These are phyloP conservation scores for Apiospora rasikravindrae DNA, from an alignment of 2,329 filamentous ascomycete species.

Conservation along the genomic window DNA sequence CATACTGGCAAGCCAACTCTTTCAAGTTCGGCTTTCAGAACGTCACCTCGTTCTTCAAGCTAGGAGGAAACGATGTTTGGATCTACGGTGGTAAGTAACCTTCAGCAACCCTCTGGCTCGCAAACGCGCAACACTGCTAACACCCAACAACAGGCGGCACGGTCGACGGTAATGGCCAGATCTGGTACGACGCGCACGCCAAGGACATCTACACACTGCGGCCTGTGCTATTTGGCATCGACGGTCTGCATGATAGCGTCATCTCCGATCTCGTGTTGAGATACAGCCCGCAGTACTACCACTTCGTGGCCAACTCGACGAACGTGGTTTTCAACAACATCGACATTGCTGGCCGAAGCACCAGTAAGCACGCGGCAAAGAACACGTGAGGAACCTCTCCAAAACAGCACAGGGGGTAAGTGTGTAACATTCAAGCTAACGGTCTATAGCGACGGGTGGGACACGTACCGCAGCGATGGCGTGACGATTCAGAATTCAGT, in stretches of 20 bases:
- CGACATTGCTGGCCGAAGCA: slow-evolving; percentile 54
- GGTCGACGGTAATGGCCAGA: slow-evolving; percentile 68
- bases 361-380: slow-evolving; percentile 60
- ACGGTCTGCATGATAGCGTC: slow-evolving; percentile 61
- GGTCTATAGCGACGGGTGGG: slow-evolving; percentile 57
- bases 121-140: slow-evolving; percentile 19
- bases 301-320: slow-evolving; percentile 68
- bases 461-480: slow-evolving; percentile 65
- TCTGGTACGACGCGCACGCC: slow-evolving; percentile 68
- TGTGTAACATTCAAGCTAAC: not conserved
- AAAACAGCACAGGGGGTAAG: not conserved
- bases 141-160: slow-evolving; percentile 19
- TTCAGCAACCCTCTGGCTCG: not conserved
- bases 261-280: slow-evolving; percentile 65
- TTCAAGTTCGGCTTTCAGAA: slow-evolving; percentile 72
- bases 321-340: slow-evolving; percentile 69
- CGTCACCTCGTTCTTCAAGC: slow-evolving; percentile 57
- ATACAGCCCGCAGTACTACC: slow-evolving; percentile 67
- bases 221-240: slow-evolving; percentile 62
- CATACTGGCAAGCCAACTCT: slow-evolving; percentile 70
- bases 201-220: slow-evolving; percentile 49
- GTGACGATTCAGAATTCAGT: slow-evolving; percentile 71
- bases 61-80: slow-evolving; percentile 58
- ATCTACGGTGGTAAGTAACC: slow-evolving; percentile 62
- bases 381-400: slow-evolving; percentile 48